Evolutionary conservation across 805 yeast genomes (phyloP).

Genomic region (Pichia occidentalis): DNA sequence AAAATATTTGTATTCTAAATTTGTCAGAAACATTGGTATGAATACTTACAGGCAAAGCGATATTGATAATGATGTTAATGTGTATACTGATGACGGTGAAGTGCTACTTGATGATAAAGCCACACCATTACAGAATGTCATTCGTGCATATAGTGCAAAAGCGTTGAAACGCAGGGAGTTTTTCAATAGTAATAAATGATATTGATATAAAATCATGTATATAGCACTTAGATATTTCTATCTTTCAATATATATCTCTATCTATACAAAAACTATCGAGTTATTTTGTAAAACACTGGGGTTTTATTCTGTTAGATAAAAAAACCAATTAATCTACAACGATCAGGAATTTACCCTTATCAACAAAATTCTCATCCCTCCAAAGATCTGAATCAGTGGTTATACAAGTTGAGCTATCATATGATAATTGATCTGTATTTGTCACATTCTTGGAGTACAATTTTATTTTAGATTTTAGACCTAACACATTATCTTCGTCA

Average conservation of each 20-base stretch:
- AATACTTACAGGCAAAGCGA: slow-evolving; percentile 9
- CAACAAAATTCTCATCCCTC: slow-evolving; percentile 23
- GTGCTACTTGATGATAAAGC: slow-evolving; percentile 21
- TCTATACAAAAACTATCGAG: too few relatives aligned
- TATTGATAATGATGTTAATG: slow-evolving; percentile 9
- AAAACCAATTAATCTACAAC: slow-evolving; percentile 16
- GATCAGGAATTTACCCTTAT: slow-evolving; percentile 31
- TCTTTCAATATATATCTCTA: neutral
- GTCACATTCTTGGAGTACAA: slow-evolving; percentile 25
- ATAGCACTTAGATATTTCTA: neutral
- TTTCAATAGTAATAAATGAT: neutral
- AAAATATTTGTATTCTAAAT: slow-evolving; percentile 11
- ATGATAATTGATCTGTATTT: slow-evolving; percentile 21
- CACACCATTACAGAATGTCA: slow-evolving; percentile 18
- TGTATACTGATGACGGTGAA: slow-evolving; percentile 11
- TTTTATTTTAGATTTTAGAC: slow-evolving; percentile 19
- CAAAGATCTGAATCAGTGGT: slow-evolving; percentile 22
- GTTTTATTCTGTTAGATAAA: too few relatives aligned
- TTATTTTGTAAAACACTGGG: too few relatives aligned
- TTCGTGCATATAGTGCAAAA: slow-evolving; percentile 32
- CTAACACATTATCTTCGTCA: slow-evolving; percentile 26
- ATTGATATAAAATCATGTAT: too few relatives aligned
- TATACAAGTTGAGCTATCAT: slow-evolving; percentile 18
- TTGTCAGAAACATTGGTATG: slow-evolving; percentile 13
- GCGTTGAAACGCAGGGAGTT: slow-evolving; percentile 19